A percentile compares a stretch with the other conserved stretches of the same genome.
phyloP scores from a whole-genome alignment of 2,329 filamentous ascomycete species.

The Lasiodiplodia sp. region DNA sequence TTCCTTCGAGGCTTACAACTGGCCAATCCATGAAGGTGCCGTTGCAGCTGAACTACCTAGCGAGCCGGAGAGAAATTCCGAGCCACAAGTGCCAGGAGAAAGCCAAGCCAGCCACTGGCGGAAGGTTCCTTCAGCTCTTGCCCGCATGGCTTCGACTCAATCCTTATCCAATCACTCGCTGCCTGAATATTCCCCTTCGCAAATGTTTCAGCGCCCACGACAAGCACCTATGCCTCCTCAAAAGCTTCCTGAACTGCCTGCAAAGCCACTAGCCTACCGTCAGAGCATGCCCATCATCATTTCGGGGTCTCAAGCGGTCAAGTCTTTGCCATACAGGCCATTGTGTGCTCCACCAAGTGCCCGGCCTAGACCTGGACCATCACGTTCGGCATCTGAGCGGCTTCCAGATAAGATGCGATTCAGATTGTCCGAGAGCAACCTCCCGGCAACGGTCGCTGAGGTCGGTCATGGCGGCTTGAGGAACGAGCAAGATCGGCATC shows the following conservation, averaged over 20 bases:
- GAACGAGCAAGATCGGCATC: neutral
- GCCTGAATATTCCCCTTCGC: conserved; percentile 11
- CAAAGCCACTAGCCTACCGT: conserved; percentile 16
- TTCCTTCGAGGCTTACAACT: conserved; percentile 4
- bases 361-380: neutral
- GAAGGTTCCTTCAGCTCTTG: conserved; percentile 15
- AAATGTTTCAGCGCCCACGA: conserved; percentile 18
- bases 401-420: neutral
- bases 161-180: conserved; percentile 11
- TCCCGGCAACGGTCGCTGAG: neutral
- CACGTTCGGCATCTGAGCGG: neutral
- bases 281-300: conserved; percentile 22
- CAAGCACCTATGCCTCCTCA: conserved; percentile 2
- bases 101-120: conserved; percentile 2
- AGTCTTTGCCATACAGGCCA: neutral
- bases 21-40: neutral
- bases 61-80: neutral
- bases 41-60: conserved; percentile 1
- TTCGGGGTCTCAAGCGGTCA: conserved; percentile 3
- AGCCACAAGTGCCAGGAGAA: neutral
- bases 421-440: neutral
- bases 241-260: conserved; percentile 11
- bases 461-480: too few species aligned
- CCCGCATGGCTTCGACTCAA: conserved; percentile 17
- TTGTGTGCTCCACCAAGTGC: neutral